Base-by-base conservation (phyloP, 2,329 filamentous ascomycete species). In the Aureobasidium vineae region DNA sequence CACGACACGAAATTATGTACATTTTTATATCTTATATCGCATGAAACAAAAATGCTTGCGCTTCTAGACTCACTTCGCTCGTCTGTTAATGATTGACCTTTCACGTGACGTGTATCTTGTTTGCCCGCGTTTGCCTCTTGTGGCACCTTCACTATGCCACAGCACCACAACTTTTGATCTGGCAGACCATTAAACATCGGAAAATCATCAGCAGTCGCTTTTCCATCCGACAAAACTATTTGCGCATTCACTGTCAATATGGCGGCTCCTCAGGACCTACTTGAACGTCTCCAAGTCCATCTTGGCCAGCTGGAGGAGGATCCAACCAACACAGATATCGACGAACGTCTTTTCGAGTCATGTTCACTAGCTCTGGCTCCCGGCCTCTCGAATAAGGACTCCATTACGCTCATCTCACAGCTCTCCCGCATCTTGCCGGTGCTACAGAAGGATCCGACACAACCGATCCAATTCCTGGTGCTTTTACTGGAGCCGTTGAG, bases 391-490 rank as follows among this genome's bases (percentile, higher is more conserved):
- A 56, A 69, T 54, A 54, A 70, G 3, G 67, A 71, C 16, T 74
- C 76, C 1, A 70, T 73, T 3, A 69, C 73, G 2, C 72, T 82
- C 10, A 77, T 81, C 43, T 66, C 76, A 19, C 79, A 83, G 68
- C 77, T 86, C 54, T 82, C 83, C 21, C 74, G 77, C 54, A 75
- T 86, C 11, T 74, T 86, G 21, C 81, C 82, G 10, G 75, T 80
- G 5, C 75, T 88, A 5, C 83, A 85, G 69, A 83, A 86, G 74
- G 84, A 87, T 69, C 85, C 85, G 11, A 79, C 81, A 16, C 83
- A 84, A 28, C 75, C 85, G 40, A 82, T 81, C 16, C 79, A 80
- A 26, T 80, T 88, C 33, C 80, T 84, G 23, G 78, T 79, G 61
- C 82, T 81, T 68, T 77, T 84, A 7, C 76, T 83, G 11, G 74